Evolutionary conservation across 768 basidiomycete genomes (phyloP), one percentile per base, ranked within the genome.

Genomic region (Favolaschia claudopus): DNA sequence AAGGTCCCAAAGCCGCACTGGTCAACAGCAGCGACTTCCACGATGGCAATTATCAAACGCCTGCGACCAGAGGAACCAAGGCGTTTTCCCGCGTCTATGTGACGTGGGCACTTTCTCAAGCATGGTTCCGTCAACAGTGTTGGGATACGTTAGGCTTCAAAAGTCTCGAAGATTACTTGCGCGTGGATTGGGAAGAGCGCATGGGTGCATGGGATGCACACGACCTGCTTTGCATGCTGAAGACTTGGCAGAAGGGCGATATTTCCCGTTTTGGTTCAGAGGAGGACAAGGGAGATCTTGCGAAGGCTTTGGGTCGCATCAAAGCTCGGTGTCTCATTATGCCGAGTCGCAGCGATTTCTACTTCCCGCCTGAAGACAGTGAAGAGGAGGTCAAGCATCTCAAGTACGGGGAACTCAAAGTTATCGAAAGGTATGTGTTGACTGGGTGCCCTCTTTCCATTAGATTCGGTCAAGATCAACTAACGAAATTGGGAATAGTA

Each of bases 11-110:
- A 31, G 62, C 62, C 1, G 62, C 62, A 37, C 37, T 64, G 48
- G 48, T 64, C 19, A 55, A 64, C 44, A 59, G 58, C 32, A 50
- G 55, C 31, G 62, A 64, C 58, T 64, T 64, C 25, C 57, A 64
- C 32, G 62, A 60, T 22, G 62, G 58, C 17, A 22, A 52, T 6
- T 64, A 64, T 33, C 42, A 51, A 20, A 59, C 43, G 2, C 62
- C 62, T 10, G 58, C 58, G 29, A 52, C 47, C 17, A 37, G 62
- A 20, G 62, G 62, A 9, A 64, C 62, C 22, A 43, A 36, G 19
- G 62, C 62, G 1, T 64, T 64, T 37, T 51, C 58, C 2, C 58
- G 62, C 31, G 62, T 64, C 13, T 64, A 64, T 43, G 40, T 54
- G 28, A 64, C 62, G 7, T 64, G 62, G 62, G 62, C 62, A 2